Percentiles rank a stretch among this genome's conserved stretches.
phyloP scores from a whole-genome alignment of 345 rosid species.

The Arabis hirsuta region DNA sequence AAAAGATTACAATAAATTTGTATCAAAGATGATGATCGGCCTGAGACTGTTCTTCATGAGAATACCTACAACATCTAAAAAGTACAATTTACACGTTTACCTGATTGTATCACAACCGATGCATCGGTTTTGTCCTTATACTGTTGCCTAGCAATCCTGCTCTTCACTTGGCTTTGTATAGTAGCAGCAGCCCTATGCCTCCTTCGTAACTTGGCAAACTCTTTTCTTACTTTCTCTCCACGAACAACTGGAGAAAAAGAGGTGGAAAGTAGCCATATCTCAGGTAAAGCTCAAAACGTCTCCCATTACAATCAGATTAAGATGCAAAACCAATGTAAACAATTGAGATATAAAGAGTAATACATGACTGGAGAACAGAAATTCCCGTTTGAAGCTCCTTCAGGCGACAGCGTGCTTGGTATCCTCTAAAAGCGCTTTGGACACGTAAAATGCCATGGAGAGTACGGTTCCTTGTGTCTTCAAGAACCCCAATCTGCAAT shows the following conservation, averaged over 20 bases:
- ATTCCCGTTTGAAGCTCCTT: slow-evolving; percentile 73
- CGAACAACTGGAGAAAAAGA: slow-evolving; percentile 65
- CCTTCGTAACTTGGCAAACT: slow-evolving; percentile 60
- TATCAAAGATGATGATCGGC: background rate
- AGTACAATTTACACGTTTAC: slow-evolving; percentile 43
- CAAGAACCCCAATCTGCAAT: slow-evolving; percentile 92
- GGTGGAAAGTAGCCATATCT: slow-evolving; percentile 25
- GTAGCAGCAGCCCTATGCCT: slow-evolving; percentile 86
- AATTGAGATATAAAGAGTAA: slow-evolving; percentile 13
- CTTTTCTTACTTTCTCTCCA: slow-evolving; percentile 75
- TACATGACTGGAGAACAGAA: slow-evolving; percentile 85
- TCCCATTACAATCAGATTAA: slow-evolving; percentile 7
- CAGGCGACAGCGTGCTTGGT: slow-evolving; percentile 69
- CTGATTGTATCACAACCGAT: slow-evolving; percentile 77
- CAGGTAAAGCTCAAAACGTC: slow-evolving; percentile 16
- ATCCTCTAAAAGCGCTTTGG: slow-evolving; percentile 95
- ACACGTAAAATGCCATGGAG: slow-evolving; percentile 93
- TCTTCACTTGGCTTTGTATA: slow-evolving; percentile 72
- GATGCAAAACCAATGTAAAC: slow-evolving; percentile 20
- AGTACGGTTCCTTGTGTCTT: slow-evolving; percentile 96
- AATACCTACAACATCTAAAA: slow-evolving; percentile 10
- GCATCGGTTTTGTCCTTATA: slow-evolving; percentile 56
- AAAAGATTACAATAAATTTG: background rate
- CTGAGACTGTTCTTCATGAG: slow-evolving; percentile 5
- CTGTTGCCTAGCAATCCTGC: slow-evolving; percentile 51